Conservation (phyloP, 306 rosid species). For the Ziziphus jujuba region DNA sequence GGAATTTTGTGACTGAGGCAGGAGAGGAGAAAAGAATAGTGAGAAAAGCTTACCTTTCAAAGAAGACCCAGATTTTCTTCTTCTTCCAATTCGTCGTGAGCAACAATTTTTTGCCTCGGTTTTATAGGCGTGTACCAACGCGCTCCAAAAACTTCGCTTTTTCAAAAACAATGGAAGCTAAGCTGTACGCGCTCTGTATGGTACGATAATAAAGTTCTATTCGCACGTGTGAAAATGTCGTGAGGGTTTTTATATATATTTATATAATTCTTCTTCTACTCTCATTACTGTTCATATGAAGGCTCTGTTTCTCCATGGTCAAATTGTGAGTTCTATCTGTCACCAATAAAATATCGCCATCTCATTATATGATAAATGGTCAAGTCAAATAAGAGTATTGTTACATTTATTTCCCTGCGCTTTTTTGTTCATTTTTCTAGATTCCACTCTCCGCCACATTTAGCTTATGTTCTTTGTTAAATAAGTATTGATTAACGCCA, state of each 20-base stretch:
- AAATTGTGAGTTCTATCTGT: constrained; percentile 43
- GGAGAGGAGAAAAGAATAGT: background rate
- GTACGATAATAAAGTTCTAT: background rate
- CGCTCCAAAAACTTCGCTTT: constrained; percentile 5
- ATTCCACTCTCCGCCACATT: too few relatives aligned
- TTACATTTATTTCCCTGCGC: too few relatives aligned
- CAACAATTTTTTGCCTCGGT: background rate
- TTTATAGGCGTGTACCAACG: constrained; percentile 29
- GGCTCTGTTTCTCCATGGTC: constrained; percentile 38
- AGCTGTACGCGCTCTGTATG: constrained; percentile 15
- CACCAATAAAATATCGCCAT: constrained; percentile 6
- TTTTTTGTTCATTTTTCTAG: too few relatives aligned
- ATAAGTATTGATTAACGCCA: too few relatives aligned
- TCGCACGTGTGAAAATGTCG: constrained; percentile 32
- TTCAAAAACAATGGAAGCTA: background rate
- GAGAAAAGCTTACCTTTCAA: background rate
- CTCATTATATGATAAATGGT: background rate
- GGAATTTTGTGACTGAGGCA: too few relatives aligned
- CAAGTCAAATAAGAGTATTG: background rate
- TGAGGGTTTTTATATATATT: too few relatives aligned
- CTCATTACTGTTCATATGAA: constrained; percentile 25
- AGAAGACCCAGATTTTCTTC: constrained; percentile 1
- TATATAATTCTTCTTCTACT: background rate
- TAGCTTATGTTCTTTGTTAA: too few relatives aligned
- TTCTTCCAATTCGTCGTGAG: background rate